A percentile compares a stretch with the other conserved stretches of the same genome.
Conservation (phyloP, 352 stramenopile genomes). For the Pythium diclinum region DNA sequence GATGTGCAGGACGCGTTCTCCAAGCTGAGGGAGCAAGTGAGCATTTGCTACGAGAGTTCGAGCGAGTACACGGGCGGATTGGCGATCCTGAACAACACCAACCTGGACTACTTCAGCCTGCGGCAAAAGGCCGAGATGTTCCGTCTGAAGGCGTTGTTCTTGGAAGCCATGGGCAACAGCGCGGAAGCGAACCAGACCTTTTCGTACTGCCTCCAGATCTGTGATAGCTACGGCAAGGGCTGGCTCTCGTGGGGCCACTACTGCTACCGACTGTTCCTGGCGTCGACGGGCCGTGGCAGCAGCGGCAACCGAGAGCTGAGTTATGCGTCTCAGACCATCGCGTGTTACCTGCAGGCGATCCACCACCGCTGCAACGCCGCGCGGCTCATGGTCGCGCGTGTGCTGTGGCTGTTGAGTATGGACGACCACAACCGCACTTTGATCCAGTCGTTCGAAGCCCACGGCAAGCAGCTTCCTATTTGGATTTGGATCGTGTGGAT, state of each 20-base stretch:
- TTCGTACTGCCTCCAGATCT: constrained; percentile 90
- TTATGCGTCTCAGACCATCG: constrained; percentile 88
- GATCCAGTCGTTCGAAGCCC: constrained; percentile 90
- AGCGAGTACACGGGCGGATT: constrained; percentile 85
- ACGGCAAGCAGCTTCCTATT: constrained; percentile 93
- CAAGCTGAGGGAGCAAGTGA: constrained; percentile 92
- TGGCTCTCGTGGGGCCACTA: constrained; percentile 95
- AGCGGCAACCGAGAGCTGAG: constrained; percentile 41
- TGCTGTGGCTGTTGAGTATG: constrained; percentile 89
- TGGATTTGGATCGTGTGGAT: constrained; percentile 99
- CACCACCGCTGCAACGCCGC: constrained; percentile 88
- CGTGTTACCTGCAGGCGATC: constrained; percentile 93
- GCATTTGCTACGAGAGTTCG: constrained; percentile 89
- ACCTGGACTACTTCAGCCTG: constrained; percentile 91
- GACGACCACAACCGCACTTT: constrained; percentile 75
- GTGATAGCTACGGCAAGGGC: constrained; percentile 90
- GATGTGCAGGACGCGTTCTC: constrained; percentile 91
- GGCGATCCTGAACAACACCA: constrained; percentile 92
- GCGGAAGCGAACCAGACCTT: constrained; percentile 89
- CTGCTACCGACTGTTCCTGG: constrained; percentile 83
- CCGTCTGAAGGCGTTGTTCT: constrained; percentile 88
- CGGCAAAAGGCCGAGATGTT: constrained; percentile 93
- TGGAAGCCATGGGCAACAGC: constrained; percentile 76
- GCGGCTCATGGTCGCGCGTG: constrained; percentile 86
- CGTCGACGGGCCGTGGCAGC: constrained; percentile 35